Conservation (phyloP, 805 yeast genomes). For the Yarrowia phangngaensis region DNA sequence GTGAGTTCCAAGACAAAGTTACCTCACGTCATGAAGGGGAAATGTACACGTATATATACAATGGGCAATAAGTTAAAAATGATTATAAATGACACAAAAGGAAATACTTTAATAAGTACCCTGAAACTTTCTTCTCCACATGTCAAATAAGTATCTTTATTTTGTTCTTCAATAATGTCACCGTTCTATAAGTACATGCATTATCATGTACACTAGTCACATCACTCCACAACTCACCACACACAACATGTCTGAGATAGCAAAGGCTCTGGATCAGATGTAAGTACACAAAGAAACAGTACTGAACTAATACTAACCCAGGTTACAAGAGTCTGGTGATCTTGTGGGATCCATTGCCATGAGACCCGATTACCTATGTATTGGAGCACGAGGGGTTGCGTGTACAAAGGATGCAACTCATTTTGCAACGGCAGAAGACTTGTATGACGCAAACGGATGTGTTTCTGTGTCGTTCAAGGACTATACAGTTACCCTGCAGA, state of each 20-base stretch:
- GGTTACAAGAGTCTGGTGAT: constrained; percentile 22
- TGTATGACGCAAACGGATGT: constrained; percentile 4
- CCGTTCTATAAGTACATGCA: no score
- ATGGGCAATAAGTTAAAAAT: no score
- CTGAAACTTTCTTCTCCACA: neutral
- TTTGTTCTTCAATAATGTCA: neutral
- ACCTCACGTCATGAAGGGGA: no score
- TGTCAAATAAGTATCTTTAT: neutral
- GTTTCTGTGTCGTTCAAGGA: constrained; percentile 13
- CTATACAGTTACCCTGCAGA: constrained; percentile 17
- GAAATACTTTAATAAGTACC: no score
- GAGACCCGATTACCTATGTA: constrained; percentile 24
- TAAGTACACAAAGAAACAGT: no score
- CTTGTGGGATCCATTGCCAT: constrained; percentile 21
- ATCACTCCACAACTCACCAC: neutral
- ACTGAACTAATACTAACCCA: constrained; percentile 18
- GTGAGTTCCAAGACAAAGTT: no score
- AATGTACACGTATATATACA: no score
- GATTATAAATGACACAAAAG: no score
- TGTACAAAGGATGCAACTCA: constrained; percentile 16
- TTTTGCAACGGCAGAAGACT: constrained; percentile 9
- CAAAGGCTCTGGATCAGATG: constrained; percentile 18
- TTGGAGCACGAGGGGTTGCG: constrained; percentile 23
- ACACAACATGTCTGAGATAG: constrained; percentile 24
- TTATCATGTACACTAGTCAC: neutral